Base-by-base conservation (phyloP, 176 grass and related monocot genomes). In the Triticum dicoccoides region DNA sequence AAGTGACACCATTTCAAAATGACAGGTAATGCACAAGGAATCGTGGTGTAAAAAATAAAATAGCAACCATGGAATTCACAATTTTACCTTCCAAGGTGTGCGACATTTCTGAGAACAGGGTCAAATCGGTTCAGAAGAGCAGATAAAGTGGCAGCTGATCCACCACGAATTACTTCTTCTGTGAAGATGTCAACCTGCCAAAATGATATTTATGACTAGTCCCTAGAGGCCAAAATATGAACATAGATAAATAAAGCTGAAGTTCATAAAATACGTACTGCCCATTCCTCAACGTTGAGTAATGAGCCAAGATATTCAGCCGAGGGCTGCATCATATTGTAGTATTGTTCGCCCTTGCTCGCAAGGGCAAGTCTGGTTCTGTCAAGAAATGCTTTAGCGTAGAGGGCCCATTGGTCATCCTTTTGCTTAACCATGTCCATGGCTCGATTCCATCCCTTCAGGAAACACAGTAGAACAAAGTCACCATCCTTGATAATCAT, bases 81-180 rank as follows among this genome's bases (percentile, higher is more conserved):
- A 82, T 34, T 81, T 71, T 88, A 99, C 97, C 97, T 96, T 91
- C 97, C 94, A 71, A 99, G 89, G 39, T 96, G 56, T 74, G 97
- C 97, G 25, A 92, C 90, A 54, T 85, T 96, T 79, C 97, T 93
- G 30, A 96, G 88, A 88, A 96, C 83, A 88, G 97, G 97, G 86
- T 99, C 97, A 77, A 99, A 88, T 80, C 97, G 94, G 80, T 96
- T 99, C 66, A 99, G 88, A 92, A 99, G 97, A 91, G 89, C 78
- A 79, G 97, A 99, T 38, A 99, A 86, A 63, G 97, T 91, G 80
- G 94, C 90, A 88, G 97, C 97, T 83, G 97, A 99, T 80, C 97
- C 97, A 86, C 92, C 84, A 66, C 97, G 97, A 86, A 99, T 99
- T 90, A 94, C 84, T 96, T 99, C 97, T 91, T 99, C 92, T 59